These are phyloP conservation scores for Yarrowia bubula DNA, from an alignment of 805 yeast species.

Conservation along the genomic window DNA sequence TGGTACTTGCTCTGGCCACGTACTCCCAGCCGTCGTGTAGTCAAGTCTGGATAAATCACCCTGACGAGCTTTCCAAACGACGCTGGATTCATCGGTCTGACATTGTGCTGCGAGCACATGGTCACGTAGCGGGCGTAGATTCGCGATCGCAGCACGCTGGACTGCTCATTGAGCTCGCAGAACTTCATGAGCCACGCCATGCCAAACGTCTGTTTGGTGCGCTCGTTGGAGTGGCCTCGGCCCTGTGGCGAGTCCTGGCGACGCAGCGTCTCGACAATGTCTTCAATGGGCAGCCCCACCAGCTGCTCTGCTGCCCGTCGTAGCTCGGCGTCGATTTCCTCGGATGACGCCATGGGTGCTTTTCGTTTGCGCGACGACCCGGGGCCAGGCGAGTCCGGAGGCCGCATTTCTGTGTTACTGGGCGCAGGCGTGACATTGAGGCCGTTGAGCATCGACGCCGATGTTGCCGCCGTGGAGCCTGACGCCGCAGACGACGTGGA, in stretches of 20 bases:
- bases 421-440: neutral
- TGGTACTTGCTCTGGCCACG: constrained; percentile 83
- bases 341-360: constrained; percentile 23
- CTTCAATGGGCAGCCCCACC: constrained; percentile 28
- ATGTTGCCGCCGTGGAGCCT: neutral
- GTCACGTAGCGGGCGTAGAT: constrained; percentile 67
- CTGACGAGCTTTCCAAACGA: constrained; percentile 74
- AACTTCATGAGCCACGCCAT: constrained; percentile 73
- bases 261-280: constrained; percentile 30
- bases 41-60: constrained; percentile 60
- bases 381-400: constrained; percentile 1
- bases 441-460: neutral
- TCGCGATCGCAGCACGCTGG: constrained; percentile 62
- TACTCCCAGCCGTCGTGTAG: constrained; percentile 76
- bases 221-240: constrained; percentile 34
- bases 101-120: constrained; percentile 51
- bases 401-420: constrained; percentile 10
- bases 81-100: constrained; percentile 69
- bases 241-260: constrained; percentile 28
- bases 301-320: constrained; percentile 29
- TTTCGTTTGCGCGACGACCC: constrained; percentile 20
- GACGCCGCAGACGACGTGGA: constrained; percentile 5
- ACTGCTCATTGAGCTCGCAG: constrained; percentile 50
- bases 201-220: constrained; percentile 64
- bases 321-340: constrained; percentile 30